Evolutionary conservation across 2,329 filamentous ascomycete species (phyloP).

Genomic region (Fusarium sp.): DNA sequence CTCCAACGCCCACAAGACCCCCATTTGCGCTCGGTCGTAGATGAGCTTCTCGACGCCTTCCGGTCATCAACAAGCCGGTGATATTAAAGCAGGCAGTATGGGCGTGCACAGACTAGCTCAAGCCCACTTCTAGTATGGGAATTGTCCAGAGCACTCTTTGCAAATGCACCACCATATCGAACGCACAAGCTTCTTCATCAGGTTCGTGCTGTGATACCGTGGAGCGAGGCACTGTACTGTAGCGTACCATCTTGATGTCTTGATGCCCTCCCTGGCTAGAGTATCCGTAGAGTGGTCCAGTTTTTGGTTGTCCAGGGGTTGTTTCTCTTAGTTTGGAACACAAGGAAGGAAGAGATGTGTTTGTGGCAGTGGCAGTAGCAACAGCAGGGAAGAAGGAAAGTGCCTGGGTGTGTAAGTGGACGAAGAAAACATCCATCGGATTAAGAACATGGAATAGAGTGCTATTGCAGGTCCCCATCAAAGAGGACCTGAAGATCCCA

Average conservation of each 20-base stretch:
- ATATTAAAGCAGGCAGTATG: conserved; percentile 31
- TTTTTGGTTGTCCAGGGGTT: conserved; percentile 38
- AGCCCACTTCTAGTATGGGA: conserved; percentile 23
- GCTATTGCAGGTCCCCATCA: conserved; percentile 32
- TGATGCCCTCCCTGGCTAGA: conserved; percentile 37
- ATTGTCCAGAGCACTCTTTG: conserved; percentile 13
- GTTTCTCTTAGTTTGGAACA: conserved; percentile 23
- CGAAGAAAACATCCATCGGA: conserved; percentile 14
- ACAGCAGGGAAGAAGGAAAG: not conserved
- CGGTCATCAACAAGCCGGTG: conserved; percentile 27
- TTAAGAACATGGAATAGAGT: conserved; percentile 37
- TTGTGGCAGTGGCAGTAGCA: conserved; percentile 5
- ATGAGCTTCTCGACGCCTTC: conserved; percentile 29
- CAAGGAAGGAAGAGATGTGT: conserved; percentile 15
- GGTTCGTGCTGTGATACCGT: conserved; percentile 24
- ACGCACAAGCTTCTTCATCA: conserved; percentile 39
- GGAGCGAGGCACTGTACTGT: conserved; percentile 25
- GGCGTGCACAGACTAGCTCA: conserved; percentile 24
- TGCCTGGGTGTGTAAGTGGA: conserved; percentile 18
- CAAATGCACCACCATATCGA: conserved; percentile 11
- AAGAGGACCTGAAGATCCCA: conserved; percentile 22
- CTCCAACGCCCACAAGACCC: not conserved
- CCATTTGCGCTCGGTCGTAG: conserved; percentile 36
- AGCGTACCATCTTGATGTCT: conserved; percentile 13
- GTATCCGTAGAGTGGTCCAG: conserved; percentile 32